A percentile compares a stretch with the other conserved stretches of the same genome.
phyloP scores from a whole-genome alignment of 78 protist genomes.

The Speleostelium caveatum region DNA sequence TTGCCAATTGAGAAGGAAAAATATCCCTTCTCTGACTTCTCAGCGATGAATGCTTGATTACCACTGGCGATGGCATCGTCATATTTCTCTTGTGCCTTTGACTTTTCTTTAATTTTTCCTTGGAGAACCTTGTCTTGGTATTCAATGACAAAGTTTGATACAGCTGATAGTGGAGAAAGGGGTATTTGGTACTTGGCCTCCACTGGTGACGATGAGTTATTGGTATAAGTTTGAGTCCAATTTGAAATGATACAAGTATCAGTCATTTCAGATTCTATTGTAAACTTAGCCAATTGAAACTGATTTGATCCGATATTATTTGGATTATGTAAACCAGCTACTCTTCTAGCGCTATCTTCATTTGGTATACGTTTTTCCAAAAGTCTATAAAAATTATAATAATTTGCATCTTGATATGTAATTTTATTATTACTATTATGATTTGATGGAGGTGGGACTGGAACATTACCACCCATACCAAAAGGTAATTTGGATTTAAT shows the following conservation, averaged over 20 bases:
- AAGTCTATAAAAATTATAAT: background rate
- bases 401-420: background rate
- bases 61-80: constrained; percentile 34
- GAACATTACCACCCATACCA: too few relatives aligned
- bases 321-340: background rate
- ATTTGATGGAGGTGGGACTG: too few relatives aligned
- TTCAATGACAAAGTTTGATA: background rate
- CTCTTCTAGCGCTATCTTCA: background rate
- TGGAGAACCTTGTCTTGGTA: constrained; percentile 16
- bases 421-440: too few relatives aligned
- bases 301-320: background rate
- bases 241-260: background rate
- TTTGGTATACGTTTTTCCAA: background rate
- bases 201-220: constrained; percentile 1
- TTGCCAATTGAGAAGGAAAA: constrained; percentile 80
- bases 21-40: background rate
- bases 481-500: too few relatives aligned
- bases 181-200: constrained; percentile 46
- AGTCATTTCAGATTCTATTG: background rate
- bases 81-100: constrained; percentile 11
- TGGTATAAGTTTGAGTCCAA: constrained; percentile 8
- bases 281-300: background rate
- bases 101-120: constrained; percentile 20
- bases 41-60: constrained; percentile 14
- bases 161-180: constrained; percentile 1